Conservation (phyloP, 2,329 filamentous ascomycete species). For the Rhinocladiella similis region DNA sequence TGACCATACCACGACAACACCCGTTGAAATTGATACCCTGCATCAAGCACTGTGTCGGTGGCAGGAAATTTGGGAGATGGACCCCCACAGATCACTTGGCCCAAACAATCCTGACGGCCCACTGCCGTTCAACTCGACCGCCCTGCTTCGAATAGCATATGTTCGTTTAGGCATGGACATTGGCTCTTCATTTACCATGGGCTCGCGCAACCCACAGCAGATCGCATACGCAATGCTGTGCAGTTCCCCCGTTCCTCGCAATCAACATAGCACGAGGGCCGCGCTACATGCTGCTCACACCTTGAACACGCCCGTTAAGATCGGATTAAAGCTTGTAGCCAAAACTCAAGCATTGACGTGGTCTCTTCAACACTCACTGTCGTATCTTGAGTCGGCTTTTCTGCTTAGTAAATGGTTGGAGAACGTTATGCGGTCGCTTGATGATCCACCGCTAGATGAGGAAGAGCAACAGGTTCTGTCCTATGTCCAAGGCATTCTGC, state of each 20-base stretch:
- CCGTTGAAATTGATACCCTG: neutral
- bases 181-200: neutral
- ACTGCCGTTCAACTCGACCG: constrained; percentile 1
- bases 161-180: neutral
- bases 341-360: neutral
- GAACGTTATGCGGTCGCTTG: neutral
- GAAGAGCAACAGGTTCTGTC: neutral
- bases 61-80: neutral
- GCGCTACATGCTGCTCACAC: neutral
- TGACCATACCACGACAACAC: neutral
- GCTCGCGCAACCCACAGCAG: neutral
- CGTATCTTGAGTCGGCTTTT: neutral
- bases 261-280: neutral
- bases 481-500: neutral
- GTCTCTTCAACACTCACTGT: neutral
- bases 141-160: neutral
- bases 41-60: constrained; percentile 1
- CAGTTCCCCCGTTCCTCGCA: neutral
- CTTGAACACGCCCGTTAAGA: neutral
- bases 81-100: neutral
- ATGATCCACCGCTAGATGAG: neutral
- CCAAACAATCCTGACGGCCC: neutral
- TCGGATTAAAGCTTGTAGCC: neutral
- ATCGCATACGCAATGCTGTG: neutral
- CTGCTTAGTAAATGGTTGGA: constrained; percentile 1